These are phyloP conservation scores for Musa troglodytarum DNA, from an alignment of 176 grass and related monocot species.

Conservation along the genomic window DNA sequence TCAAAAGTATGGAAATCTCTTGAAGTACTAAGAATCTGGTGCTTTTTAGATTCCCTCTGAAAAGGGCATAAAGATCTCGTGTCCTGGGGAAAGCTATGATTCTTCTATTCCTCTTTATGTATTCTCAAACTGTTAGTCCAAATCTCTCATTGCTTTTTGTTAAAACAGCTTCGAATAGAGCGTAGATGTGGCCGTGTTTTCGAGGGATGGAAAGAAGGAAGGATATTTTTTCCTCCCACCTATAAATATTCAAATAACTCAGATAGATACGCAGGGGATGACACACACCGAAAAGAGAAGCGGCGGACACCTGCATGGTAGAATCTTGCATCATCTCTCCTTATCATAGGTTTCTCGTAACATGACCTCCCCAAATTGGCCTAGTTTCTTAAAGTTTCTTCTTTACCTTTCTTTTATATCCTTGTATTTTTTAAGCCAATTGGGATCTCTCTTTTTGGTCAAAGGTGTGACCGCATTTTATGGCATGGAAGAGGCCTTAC, in stretches of 20 bases:
- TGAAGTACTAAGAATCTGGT: conserved; percentile 1
- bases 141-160: conserved; percentile 17
- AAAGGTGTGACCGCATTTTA: conserved; percentile 91
- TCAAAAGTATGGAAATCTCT: conserved; percentile 7
- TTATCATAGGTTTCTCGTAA: not conserved
- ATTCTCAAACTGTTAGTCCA: not conserved
- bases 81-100: not conserved
- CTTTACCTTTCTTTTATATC: too few species aligned
- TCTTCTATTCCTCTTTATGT: conserved; percentile 6
- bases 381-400: too few species aligned
- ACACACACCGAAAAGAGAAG: conserved; percentile 71
- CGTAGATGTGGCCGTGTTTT: conserved; percentile 77
- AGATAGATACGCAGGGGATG: conserved; percentile 76
- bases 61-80: not conserved
- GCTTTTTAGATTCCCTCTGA: not conserved
- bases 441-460: conserved; percentile 6
- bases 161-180: conserved; percentile 71
- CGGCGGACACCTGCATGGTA: conserved; percentile 93
- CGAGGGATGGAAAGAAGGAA: conserved; percentile 92
- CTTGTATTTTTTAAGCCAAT: not conserved
- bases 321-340: conserved; percentile 14
- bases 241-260: conserved; percentile 99
- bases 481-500: conserved; percentile 71
- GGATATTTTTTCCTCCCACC: conserved; percentile 93
- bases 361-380: too few species aligned